A percentile compares a stretch with the other conserved stretches of the same genome.
Conservation (phyloP, 2,329 filamentous ascomycete genomes). For the Fusarium tanahbumbuense region DNA sequence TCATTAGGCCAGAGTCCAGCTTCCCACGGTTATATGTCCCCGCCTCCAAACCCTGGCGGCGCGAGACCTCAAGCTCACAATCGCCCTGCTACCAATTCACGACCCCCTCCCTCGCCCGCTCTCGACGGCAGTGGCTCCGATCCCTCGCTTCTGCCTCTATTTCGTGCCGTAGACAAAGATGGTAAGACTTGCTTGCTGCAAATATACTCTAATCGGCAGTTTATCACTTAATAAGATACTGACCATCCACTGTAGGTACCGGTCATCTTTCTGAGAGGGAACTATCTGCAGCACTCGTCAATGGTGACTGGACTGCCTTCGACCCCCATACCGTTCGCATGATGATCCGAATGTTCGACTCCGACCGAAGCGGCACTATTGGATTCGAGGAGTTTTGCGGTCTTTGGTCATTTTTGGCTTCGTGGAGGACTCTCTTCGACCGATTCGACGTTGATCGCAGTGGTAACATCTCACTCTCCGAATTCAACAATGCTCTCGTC, state of each 20-base stretch:
- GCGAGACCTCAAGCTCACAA: conserved; percentile 58
- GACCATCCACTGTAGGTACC: conserved; percentile 61
- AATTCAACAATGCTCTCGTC: conserved; percentile 90
- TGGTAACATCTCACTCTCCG: conserved; percentile 85
- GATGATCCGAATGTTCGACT: conserved; percentile 99
- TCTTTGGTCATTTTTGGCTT: conserved; percentile 93
- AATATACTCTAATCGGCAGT: not conserved
- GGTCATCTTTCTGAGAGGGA: conserved; percentile 88
- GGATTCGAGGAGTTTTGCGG: conserved; percentile 97
- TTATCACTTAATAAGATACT: conserved; percentile 1
- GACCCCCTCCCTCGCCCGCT: conserved; percentile 74
- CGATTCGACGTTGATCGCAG: conserved; percentile 89
- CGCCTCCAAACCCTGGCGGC: conserved; percentile 59
- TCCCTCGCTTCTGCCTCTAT: conserved; percentile 79
- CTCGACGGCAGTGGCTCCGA: conserved; percentile 59
- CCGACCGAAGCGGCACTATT: conserved; percentile 87
- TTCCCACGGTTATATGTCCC: conserved; percentile 62
- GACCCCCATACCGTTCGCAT: conserved; percentile 94
- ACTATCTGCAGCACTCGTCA: conserved; percentile 89
- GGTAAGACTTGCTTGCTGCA: conserved; percentile 60
- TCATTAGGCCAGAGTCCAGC: conserved; percentile 42
- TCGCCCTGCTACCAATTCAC: conserved; percentile 67
- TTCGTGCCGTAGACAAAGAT: conserved; percentile 90
- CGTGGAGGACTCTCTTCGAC: conserved; percentile 95
- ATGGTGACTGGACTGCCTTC: conserved; percentile 95